Evolutionary conservation across 2,329 filamentous ascomycete genomes (phyloP).

Genomic region (Colletotrichum sp.): DNA sequence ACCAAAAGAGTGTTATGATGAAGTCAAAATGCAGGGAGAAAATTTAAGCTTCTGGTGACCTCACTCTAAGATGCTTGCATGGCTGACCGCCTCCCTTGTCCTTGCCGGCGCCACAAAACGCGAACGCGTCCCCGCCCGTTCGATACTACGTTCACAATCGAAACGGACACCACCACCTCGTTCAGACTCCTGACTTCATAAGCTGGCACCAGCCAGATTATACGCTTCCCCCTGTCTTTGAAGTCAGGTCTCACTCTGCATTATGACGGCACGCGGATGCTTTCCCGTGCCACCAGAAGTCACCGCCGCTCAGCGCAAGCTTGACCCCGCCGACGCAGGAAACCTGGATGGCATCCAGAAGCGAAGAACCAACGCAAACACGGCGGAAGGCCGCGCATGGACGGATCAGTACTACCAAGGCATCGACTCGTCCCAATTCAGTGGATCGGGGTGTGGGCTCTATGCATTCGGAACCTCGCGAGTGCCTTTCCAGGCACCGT

Average conservation of each 20-base stretch:
- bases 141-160: background rate
- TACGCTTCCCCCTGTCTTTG: too few species aligned
- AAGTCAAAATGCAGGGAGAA: background rate
- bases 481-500: background rate
- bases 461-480: background rate
- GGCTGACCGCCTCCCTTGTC: background rate
- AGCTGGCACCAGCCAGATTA: fast-evolving
- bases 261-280: too few species aligned
- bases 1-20: too few species aligned
- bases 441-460: background rate
- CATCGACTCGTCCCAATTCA: background rate
- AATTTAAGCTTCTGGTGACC: background rate
- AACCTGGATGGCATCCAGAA: background rate
- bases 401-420: background rate
- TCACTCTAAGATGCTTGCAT: background rate
- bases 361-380: background rate
- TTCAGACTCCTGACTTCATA: background rate
- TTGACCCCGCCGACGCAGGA: background rate
- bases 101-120: background rate
- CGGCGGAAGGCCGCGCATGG: background rate
- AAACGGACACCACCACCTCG: background rate
- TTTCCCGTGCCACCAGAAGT: too few species aligned
- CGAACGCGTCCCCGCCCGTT: background rate
- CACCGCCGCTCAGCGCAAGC: too few species aligned
- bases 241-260: too few species aligned